phyloP scores from a whole-genome alignment of 768 basidiomycete genomes.

The Lactifluus piperatus region DNA sequence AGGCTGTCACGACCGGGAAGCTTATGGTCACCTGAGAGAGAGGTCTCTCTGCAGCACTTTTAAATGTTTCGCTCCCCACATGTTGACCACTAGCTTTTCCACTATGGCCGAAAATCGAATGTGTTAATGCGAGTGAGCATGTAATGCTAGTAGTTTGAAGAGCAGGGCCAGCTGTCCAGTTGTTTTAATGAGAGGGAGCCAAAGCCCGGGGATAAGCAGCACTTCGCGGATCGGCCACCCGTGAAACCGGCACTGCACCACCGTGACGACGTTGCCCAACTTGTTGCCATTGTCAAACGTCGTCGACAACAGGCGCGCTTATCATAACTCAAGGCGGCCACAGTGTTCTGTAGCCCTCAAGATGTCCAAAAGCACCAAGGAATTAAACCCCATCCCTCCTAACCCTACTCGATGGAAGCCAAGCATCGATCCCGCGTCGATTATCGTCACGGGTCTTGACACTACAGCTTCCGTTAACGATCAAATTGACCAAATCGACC shows the following conservation, averaged over 20 bases:
- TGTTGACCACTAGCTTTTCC: neutral
- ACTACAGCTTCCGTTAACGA: conserved; percentile 57
- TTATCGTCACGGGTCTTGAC: conserved; percentile 66
- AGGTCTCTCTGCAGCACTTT: too few species aligned
- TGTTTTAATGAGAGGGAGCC: neutral
- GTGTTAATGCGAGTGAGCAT: neutral
- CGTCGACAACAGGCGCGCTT: neutral
- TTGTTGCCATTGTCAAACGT: neutral
- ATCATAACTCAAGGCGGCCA: neutral
- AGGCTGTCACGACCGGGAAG: neutral
- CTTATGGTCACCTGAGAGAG: neutral
- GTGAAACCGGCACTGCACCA: too few species aligned
- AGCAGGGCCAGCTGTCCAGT: neutral
- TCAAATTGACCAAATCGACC: conserved; percentile 93
- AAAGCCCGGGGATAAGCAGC: neutral
- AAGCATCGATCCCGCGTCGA: conserved; percentile 50
- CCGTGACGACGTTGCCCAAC: too few species aligned
- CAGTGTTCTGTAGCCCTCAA: neutral
- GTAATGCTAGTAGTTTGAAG: too few species aligned
- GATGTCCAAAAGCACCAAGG: neutral
- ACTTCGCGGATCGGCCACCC: too few species aligned
- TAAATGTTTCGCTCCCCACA: neutral
- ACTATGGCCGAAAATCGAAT: neutral
- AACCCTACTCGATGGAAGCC: conserved; percentile 64
- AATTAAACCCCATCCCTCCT: conserved; percentile 41